Percentiles rank a stretch among this genome's conserved stretches.
Conservation (phyloP, 495 filamentous ascomycete genomes). For the Aspergillus nidulans region DNA sequence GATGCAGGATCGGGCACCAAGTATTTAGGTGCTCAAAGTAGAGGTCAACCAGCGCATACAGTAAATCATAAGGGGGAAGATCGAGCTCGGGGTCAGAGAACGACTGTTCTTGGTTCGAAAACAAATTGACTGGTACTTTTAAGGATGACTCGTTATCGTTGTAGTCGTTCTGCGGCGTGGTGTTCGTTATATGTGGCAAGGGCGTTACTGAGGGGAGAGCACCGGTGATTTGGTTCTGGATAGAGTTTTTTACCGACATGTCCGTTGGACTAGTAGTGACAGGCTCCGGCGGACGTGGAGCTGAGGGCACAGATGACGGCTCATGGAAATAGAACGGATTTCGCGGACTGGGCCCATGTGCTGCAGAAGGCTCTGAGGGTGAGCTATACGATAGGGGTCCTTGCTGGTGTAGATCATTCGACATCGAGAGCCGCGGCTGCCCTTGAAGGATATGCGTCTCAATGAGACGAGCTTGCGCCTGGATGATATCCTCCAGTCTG, state of each 20-base stretch:
- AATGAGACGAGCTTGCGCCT: slow-evolving; percentile 43
- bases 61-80: slow-evolving; percentile 77
- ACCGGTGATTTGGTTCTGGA: slow-evolving; percentile 22
- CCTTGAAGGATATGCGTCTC: slow-evolving; percentile 46
- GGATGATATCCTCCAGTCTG: slow-evolving; percentile 46
- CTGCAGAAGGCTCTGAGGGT: slow-evolving; percentile 40
- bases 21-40: slow-evolving; percentile 91
- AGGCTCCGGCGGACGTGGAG: slow-evolving; percentile 27
- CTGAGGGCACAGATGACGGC: slow-evolving; percentile 23
- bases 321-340: slow-evolving; percentile 37
- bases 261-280: slow-evolving; percentile 38
- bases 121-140: slow-evolving; percentile 39
- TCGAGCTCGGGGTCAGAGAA: slow-evolving; percentile 61
- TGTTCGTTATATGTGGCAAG: slow-evolving; percentile 22
- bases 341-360: slow-evolving; percentile 34
- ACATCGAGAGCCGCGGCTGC: slow-evolving; percentile 20
- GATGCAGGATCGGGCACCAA: slow-evolving; percentile 86
- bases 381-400: slow-evolving; percentile 37
- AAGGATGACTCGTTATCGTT: slow-evolving; percentile 44
- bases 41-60: slow-evolving; percentile 76
- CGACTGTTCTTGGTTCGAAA: slow-evolving; percentile 40
- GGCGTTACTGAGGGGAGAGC: slow-evolving; percentile 19
- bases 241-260: slow-evolving; percentile 27
- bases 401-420: slow-evolving; percentile 23
- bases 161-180: slow-evolving; percentile 27